phyloP scores from a whole-genome alignment of 257 asterid species.

The Scutellaria galericulata region DNA sequence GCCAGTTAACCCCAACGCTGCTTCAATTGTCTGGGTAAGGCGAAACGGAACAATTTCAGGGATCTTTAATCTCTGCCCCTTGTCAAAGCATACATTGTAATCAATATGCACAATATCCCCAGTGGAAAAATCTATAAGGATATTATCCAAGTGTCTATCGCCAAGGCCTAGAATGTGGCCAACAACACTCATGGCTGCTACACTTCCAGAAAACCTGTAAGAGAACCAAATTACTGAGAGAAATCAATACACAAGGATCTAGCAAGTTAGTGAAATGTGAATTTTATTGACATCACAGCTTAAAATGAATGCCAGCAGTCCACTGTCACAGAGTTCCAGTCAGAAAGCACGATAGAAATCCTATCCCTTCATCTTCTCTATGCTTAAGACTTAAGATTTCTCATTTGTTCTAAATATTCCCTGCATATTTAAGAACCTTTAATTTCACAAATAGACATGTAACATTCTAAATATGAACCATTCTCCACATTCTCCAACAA shows the following conservation, averaged over 20 bases:
- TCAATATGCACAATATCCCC: constrained; percentile 97
- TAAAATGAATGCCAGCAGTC: constrained; percentile 34
- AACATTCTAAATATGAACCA: not conserved
- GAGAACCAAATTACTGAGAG: constrained; percentile 29
- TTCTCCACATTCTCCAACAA: constrained; percentile 21
- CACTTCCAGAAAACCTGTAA: constrained; percentile 92
- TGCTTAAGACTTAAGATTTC: constrained; percentile 33
- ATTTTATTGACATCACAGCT: constrained; percentile 26
- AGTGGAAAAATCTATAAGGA: constrained; percentile 86
- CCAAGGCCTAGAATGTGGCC: constrained; percentile 96
- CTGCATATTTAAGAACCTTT: too few relatives aligned
- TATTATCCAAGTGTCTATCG: constrained; percentile 98
- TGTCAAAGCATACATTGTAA: constrained; percentile 98
- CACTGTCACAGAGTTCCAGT: constrained; percentile 14
- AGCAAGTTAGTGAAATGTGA: constrained; percentile 13
- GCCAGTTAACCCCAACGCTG: constrained; percentile 95
- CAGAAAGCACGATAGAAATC: constrained; percentile 26
- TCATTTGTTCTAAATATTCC: constrained; percentile 20
- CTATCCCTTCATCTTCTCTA: constrained; percentile 20
- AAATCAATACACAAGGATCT: constrained; percentile 22
- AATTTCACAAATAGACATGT: too few relatives aligned
- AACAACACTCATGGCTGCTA: constrained; percentile 95
- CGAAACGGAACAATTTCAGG: constrained; percentile 99
- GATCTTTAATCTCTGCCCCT: constrained; percentile 91
- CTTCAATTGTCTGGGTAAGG: constrained; percentile 95